phyloP scores from a whole-genome alignment of 331 rosid genomes.

The Pyrus hybrid region DNA sequence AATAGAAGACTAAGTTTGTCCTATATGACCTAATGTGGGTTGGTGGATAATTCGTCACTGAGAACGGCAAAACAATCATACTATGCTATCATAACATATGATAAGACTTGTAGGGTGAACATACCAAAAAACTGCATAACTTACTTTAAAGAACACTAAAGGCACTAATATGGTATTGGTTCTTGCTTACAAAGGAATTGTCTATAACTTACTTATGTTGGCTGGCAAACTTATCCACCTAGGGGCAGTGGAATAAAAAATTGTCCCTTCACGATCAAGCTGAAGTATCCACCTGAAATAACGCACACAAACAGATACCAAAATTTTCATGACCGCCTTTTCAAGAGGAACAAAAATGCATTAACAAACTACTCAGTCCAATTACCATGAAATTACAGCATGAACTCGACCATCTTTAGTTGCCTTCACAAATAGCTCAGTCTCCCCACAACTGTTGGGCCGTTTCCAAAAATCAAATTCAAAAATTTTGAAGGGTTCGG shows the following conservation, averaged over 20 bases:
- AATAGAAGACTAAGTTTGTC: neutral
- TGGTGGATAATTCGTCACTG: neutral
- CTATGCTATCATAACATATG: neutral
- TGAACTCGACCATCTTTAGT: slow-evolving; percentile 63
- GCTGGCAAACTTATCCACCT: slow-evolving; percentile 52
- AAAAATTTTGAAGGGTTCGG: slow-evolving; percentile 96
- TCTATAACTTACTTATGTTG: slow-evolving; percentile 30
- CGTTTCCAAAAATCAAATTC: slow-evolving; percentile 98
- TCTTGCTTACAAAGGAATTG: slow-evolving; percentile 1
- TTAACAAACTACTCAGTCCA: slow-evolving; percentile 8
- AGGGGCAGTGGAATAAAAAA: slow-evolving; percentile 87
- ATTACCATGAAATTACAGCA: slow-evolving; percentile 84
- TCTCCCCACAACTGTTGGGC: slow-evolving; percentile 76
- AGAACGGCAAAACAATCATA: neutral
- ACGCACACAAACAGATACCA: neutral
- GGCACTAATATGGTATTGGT: neutral
- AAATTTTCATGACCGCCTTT: slow-evolving; percentile 1
- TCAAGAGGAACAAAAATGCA: neutral
- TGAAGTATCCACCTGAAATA: slow-evolving; percentile 82
- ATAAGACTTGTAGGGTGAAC: neutral
- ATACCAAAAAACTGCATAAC: neutral
- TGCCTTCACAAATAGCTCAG: slow-evolving; percentile 49
- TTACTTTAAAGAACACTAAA: neutral
- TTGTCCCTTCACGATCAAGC: slow-evolving; percentile 76
- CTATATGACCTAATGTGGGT: neutral